phyloP scores from a whole-genome alignment of 2,329 filamentous ascomycete genomes.

The Aspergillus japonicus region DNA sequence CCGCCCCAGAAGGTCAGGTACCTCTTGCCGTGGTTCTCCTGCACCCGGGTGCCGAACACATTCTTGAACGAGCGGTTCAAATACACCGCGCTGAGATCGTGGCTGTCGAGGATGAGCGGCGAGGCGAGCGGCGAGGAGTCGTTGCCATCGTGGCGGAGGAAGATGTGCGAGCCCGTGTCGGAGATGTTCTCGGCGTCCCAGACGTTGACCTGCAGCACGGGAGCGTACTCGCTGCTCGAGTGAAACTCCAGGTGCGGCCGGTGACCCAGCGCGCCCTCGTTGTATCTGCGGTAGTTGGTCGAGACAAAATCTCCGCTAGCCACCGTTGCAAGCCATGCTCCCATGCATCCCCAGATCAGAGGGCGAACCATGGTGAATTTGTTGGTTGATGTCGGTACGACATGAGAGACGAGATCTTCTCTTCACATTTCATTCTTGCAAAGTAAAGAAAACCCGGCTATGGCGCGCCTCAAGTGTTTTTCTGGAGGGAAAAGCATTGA shows the following conservation, averaged over 20 bases:
- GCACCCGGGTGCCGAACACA: slow-evolving; percentile 10
- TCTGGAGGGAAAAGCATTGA: not conserved
- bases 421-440: not conserved
- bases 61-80: slow-evolving; percentile 11
- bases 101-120: slow-evolving; percentile 9
- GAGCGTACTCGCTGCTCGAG: slow-evolving; percentile 9
- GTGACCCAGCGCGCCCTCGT: slow-evolving; percentile 7
- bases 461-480: not conserved
- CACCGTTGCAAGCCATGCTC: not conserved
- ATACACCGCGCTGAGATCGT: slow-evolving; percentile 10
- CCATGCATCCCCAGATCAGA: slow-evolving; percentile 1
- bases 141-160: slow-evolving; percentile 12
- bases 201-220: slow-evolving; percentile 8
- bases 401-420: not conserved
- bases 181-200: slow-evolving; percentile 8
- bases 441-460: not conserved
- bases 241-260: slow-evolving; percentile 11
- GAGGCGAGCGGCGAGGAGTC: slow-evolving; percentile 8
- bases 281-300: slow-evolving; percentile 4
- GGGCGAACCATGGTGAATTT: not conserved
- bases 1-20: slow-evolving; percentile 14
- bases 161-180: slow-evolving; percentile 9
- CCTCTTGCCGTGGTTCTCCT: slow-evolving; percentile 9
- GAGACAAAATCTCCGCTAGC: slow-evolving; percentile 2
- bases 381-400: not conserved